Conservation (phyloP, 176 grass and related monocot species). For the Eleusine indica region DNA sequence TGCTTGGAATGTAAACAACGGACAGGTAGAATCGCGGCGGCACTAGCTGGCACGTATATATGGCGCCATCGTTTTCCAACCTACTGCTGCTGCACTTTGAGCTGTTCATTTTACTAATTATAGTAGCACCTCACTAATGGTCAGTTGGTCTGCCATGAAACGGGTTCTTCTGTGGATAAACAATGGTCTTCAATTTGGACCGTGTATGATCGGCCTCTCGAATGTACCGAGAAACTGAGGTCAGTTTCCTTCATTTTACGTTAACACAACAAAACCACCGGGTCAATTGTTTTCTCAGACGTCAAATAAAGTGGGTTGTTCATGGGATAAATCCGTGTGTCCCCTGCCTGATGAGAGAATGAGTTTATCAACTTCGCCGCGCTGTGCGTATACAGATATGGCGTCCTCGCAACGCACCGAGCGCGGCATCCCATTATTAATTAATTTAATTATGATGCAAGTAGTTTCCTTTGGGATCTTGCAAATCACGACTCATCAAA, state of each 20-base stretch:
- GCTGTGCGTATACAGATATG: not conserved
- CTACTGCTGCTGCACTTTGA: too few species aligned
- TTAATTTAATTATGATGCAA: not conserved
- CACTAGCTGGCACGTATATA: too few species aligned
- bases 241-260: too few species aligned
- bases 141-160: too few species aligned
- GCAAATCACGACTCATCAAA: not conserved
- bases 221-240: not conserved
- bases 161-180: not conserved
- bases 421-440: not conserved
- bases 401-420: not conserved
- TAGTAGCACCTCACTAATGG: too few species aligned
- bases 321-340: too few species aligned
- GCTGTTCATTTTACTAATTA: too few species aligned
- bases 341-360: not conserved
- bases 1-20: slow-evolving; percentile 2
- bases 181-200: not conserved
- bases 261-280: too few species aligned
- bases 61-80: too few species aligned
- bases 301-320: not conserved
- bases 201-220: not conserved
- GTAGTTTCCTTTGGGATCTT: not conserved
- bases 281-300: not conserved
- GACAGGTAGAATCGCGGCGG: not conserved
- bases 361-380: not conserved